Base-by-base conservation (phyloP, 768 basidiomycete species). In the Strobilomyces dryophilus region DNA sequence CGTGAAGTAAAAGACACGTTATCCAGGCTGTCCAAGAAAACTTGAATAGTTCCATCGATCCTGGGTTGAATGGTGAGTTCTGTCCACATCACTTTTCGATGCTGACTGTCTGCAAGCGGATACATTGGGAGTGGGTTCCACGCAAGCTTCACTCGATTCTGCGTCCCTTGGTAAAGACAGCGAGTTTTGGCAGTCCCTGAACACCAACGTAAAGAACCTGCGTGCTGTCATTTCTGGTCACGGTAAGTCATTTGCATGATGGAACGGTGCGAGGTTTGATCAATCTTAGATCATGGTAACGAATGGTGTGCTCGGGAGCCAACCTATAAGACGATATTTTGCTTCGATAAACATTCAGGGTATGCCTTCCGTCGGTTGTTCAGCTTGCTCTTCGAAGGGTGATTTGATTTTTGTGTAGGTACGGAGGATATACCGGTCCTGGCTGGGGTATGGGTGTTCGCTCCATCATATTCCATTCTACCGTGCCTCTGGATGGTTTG, bases 311-410 rank as follows among this genome's bases (percentile, higher is more conserved):
- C 79, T 8, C 80, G 85, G 17, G 84, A 88, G 54, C 77, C 78
- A 2, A 76, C 74, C 4, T 81, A 81, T 55, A 70, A 79, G 37
- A 76, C 85, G 9, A 78, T 86, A 0, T 87, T 89, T 65, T 91
- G 88, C 64, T 91, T 89, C 57, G 36, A 79, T 61, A 89, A 89
- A 64, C 88, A 89, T 63, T 84, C 85, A 2, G 87, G 87, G 82
- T 87, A 58, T 12, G 63, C 64, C 42, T 3, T 42, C 1, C 15
- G 10, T 42, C 36, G 5, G 8, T 4, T 40, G 36, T 43, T n/a
- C n/a, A n/a, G n/a, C n/a, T n/a, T n/a, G n/a, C n/a, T 26, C 36
- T 18, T 51, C 2, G 21, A 18, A 45, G 50, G 11, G 46, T 42
- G 4, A 54, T 53, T 21, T 18, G 44, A 21, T 24, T 46, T 24